Percentiles rank a stretch among this genome's conserved stretches.
These are phyloP conservation scores for Cyberlindnera japonica DNA, from an alignment of 805 yeast genomes.

Conservation along the genomic window DNA sequence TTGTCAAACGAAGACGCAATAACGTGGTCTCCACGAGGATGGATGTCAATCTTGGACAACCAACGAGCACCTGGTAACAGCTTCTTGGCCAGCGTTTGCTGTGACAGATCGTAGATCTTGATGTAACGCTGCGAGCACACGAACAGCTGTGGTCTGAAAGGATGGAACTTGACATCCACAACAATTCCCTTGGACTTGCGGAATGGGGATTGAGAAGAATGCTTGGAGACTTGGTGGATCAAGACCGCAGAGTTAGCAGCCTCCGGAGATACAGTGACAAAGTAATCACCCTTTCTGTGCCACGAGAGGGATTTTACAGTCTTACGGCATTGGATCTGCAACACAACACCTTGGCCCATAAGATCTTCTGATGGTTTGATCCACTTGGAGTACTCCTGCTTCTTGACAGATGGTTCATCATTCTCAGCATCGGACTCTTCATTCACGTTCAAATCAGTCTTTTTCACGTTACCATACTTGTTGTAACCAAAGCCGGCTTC, in stretches of 20 bases:
- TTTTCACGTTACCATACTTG: slow-evolving; percentile 52
- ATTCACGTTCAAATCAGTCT: slow-evolving; percentile 37
- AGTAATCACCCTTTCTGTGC: slow-evolving; percentile 97
- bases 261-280: slow-evolving; percentile 95
- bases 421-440: slow-evolving; percentile 39
- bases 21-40: slow-evolving; percentile 94
- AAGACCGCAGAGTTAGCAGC: slow-evolving; percentile 84
- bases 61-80: slow-evolving; percentile 94
- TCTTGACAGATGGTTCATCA: slow-evolving; percentile 35
- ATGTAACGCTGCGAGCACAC: slow-evolving; percentile 93
- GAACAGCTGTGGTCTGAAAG: slow-evolving; percentile 87
- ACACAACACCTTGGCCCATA: slow-evolving; percentile 66
- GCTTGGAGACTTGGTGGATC: slow-evolving; percentile 92
- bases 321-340: slow-evolving; percentile 63
- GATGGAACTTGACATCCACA: slow-evolving; percentile 96
- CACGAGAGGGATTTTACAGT: slow-evolving; percentile 81
- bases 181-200: slow-evolving; percentile 87
- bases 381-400: slow-evolving; percentile 73
- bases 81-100: slow-evolving; percentile 79
- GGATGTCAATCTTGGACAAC: slow-evolving; percentile 88
- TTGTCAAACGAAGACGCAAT: slow-evolving; percentile 91
- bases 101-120: slow-evolving; percentile 84
- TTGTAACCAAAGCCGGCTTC: slow-evolving; percentile 93
- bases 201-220: slow-evolving; percentile 94
- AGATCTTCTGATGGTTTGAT: slow-evolving; percentile 64